phyloP scores from a whole-genome alignment of 2,329 filamentous ascomycete genomes.

The Eurotiales sp. region DNA sequence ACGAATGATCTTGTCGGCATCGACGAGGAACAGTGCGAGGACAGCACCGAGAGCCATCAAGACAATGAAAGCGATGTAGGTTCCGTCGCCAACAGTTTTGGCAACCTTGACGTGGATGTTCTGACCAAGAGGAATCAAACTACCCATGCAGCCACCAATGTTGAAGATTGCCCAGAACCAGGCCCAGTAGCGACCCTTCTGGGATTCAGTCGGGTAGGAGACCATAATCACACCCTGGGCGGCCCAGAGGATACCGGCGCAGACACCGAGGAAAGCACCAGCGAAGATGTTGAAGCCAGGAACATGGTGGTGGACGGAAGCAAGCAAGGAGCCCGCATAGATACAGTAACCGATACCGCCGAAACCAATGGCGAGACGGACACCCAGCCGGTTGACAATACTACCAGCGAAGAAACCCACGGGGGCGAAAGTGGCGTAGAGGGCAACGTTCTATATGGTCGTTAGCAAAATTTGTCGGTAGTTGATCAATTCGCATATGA shows the following conservation, averaged over 20 bases:
- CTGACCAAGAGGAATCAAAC: conserved; percentile 35
- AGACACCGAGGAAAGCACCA: conserved; percentile 37
- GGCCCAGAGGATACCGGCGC: conserved; percentile 39
- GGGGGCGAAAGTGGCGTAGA: conserved; percentile 63
- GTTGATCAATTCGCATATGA: no score
- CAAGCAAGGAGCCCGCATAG: conserved; percentile 37
- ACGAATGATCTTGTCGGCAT: conserved; percentile 64
- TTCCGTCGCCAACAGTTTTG: conserved; percentile 50
- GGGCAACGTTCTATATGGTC: conserved; percentile 46
- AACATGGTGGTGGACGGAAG: conserved; percentile 39
- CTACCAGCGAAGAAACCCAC: conserved; percentile 54
- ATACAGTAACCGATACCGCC: conserved; percentile 33
- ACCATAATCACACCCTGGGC: conserved; percentile 51
- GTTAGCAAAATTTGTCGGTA: background rate
- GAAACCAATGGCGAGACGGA: conserved; percentile 26
- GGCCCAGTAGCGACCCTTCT: conserved; percentile 78
- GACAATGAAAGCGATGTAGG: conserved; percentile 70
- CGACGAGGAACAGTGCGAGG: conserved; percentile 60
- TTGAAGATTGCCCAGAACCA: conserved; percentile 92
- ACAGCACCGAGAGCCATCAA: conserved; percentile 64
- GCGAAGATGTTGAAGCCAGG: conserved; percentile 37
- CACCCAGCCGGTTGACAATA: conserved; percentile 28
- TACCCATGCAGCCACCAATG: conserved; percentile 74
- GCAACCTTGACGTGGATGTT: conserved; percentile 15
- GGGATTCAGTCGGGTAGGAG: conserved; percentile 70